Evolutionary conservation across 108 stramenopile genomes (phyloP).

Genomic region (Hondaea fermentalgiana): DNA sequence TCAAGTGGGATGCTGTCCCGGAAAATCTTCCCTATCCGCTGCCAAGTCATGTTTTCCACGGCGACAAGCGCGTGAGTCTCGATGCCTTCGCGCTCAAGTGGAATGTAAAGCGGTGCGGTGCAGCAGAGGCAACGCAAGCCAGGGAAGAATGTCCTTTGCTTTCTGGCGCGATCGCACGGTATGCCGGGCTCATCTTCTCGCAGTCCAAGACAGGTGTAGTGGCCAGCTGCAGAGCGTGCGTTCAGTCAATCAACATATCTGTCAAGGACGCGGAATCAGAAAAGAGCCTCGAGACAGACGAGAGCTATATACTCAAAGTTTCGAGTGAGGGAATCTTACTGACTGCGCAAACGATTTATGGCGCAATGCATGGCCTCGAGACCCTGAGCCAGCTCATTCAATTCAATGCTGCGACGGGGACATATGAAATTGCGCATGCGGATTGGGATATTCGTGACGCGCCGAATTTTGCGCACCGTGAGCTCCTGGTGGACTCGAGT

Average conservation of each 20-base stretch:
- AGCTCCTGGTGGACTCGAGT: conserved; percentile 63
- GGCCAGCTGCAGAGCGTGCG: not conserved
- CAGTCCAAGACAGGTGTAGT: not conserved
- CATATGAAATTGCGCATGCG: conserved; percentile 23
- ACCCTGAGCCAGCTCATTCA: conserved; percentile 55
- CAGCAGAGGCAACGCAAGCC: too few species aligned
- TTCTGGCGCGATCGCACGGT: not conserved
- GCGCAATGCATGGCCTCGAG: conserved; percentile 52
- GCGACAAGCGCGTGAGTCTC: not conserved
- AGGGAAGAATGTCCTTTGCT: not conserved
- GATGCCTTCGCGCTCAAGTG: not conserved
- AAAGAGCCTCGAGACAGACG: conserved; percentile 51
- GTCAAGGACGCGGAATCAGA: not conserved
- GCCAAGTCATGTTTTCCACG: not conserved
- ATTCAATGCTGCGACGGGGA: conserved; percentile 11
- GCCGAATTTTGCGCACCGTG: conserved; percentile 60
- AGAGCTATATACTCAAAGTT: conserved; percentile 63
- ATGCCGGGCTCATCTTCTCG: not conserved
- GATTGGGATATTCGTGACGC: conserved; percentile 44
- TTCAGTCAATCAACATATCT: not conserved
- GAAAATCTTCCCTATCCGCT: not conserved
- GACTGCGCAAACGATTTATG: conserved; percentile 39
- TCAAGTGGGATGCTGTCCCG: not conserved
- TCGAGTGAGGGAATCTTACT: not conserved
- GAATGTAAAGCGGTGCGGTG: not conserved